Evolutionary conservation across 176 grass and related monocot genomes (phyloP).

Genomic region (Carex pumila): DNA sequence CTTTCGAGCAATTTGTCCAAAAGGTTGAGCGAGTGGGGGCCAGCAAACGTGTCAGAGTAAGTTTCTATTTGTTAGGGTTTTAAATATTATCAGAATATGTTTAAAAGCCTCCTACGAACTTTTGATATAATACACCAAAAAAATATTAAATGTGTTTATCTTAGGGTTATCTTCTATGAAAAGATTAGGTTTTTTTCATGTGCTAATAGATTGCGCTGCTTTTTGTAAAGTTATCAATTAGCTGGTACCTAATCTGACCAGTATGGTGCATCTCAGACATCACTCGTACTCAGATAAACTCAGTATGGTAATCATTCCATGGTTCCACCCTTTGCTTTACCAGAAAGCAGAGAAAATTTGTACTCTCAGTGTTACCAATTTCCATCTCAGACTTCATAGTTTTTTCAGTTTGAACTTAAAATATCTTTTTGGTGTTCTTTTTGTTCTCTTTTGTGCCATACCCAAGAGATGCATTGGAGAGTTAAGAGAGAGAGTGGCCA

Average conservation of each 20-base stretch:
- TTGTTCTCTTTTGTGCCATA: constrained; percentile 21
- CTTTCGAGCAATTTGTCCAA: constrained; percentile 74
- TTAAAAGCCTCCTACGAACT: neutral
- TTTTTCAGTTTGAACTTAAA: neutral
- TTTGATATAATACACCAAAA: neutral
- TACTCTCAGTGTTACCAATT: neutral
- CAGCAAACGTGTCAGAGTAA: constrained; percentile 63
- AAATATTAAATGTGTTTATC: neutral
- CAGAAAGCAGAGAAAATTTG: neutral
- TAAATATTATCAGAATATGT: neutral
- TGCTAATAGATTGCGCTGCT: too few relatives aligned
- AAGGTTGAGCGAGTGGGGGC: constrained; percentile 66
- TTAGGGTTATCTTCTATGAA: neutral
- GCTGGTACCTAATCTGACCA: neutral
- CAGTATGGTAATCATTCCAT: neutral
- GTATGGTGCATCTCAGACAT: neutral
- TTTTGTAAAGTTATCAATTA: neutral
- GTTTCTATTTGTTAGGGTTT: constrained; percentile 12
- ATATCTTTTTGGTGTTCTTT: neutral
- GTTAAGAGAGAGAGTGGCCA: constrained; percentile 62
- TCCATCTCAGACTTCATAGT: neutral
- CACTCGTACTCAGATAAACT: neutral
- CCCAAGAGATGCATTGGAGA: constrained; percentile 71
- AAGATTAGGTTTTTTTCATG: neutral
- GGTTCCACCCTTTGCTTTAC: neutral